Conservation (phyloP, 2,329 filamentous ascomycete species). For the Cladophialophora exuberans region DNA sequence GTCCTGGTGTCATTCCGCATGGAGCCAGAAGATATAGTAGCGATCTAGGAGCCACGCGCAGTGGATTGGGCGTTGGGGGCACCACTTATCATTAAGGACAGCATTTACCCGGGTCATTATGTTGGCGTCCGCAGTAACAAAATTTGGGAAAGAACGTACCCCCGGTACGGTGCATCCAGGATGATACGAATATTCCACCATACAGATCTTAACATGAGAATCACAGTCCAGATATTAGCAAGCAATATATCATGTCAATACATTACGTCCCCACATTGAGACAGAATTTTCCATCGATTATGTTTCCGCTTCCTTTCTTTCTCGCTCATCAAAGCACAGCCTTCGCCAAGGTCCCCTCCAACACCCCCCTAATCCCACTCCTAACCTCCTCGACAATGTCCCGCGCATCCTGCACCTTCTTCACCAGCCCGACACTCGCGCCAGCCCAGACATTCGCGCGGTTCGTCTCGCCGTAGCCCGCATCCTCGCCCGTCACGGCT, state of each 20-base stretch:
- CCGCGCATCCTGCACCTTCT: slow-evolving; percentile 10
- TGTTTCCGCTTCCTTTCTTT: too few species aligned
- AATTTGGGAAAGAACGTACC: too few species aligned
- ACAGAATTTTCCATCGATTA: too few species aligned
- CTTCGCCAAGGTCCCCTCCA: too few species aligned
- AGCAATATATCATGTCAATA: too few species aligned
- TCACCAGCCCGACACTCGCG: slow-evolving; percentile 20
- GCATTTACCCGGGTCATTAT: background rate
- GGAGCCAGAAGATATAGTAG: slow-evolving; percentile 34
- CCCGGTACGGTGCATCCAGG: background rate
- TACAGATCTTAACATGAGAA: too few species aligned
- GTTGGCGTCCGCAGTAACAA: too few species aligned
- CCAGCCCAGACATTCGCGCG: slow-evolving; percentile 23
- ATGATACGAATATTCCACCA: background rate
- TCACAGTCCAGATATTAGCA: too few species aligned
- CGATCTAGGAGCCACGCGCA: slow-evolving; percentile 34
- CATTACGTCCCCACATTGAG: too few species aligned
- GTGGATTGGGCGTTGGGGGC: slow-evolving; percentile 33
- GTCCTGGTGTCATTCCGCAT: slow-evolving; percentile 27
- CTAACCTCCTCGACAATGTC: slow-evolving; percentile 21
- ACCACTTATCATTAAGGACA: slow-evolving; percentile 34
- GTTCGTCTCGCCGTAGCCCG: slow-evolving; percentile 10
- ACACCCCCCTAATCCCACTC: slow-evolving; percentile 1
- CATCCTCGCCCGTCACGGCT: slow-evolving; percentile 3
- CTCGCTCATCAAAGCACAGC: too few species aligned